A percentile compares a stretch with the other conserved stretches of the same genome.
Conservation (phyloP, 768 basidiomycete genomes). For the Pulveroboletus sp. region DNA sequence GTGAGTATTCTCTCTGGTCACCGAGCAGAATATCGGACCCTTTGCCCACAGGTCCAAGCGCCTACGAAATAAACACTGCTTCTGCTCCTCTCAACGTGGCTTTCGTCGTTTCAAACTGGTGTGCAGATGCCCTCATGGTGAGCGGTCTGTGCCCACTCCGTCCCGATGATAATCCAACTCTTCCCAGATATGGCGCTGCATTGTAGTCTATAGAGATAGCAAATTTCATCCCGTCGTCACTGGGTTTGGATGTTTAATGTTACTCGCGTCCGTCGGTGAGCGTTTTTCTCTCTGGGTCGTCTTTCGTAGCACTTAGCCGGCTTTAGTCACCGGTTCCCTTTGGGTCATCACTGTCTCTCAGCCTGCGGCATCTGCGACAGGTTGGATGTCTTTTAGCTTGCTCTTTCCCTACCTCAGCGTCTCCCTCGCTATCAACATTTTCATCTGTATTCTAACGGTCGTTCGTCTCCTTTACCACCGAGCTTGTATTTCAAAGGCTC, state of each 20-base stretch:
- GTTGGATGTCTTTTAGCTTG: conserved; percentile 32
- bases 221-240: conserved; percentile 15
- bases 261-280: conserved; percentile 26
- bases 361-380: conserved; percentile 14
- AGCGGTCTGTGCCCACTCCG: neutral
- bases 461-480: conserved; percentile 31
- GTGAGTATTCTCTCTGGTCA: conserved; percentile 7
- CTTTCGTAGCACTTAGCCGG: neutral
- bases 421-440: conserved; percentile 32
- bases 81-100: conserved; percentile 27
- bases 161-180: neutral
- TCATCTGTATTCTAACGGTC: conserved; percentile 31
- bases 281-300: neutral
- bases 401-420: conserved; percentile 33
- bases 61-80: conserved; percentile 22
- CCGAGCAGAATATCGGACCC: too few species aligned
- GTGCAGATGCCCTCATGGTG: conserved; percentile 31
- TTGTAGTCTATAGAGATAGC: conserved; percentile 32
- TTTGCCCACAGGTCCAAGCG: conserved; percentile 19
- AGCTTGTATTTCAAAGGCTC: conserved; percentile 20
- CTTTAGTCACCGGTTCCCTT: conserved; percentile 26
- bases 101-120: conserved; percentile 32
- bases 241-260: conserved; percentile 16
- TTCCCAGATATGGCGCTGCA: conserved; percentile 30
- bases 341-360: conserved; percentile 28